A percentile compares a stretch with the other conserved stretches of the same genome.
Evolutionary conservation across 2,329 filamentous ascomycete species (phyloP).

Genomic region (Xylariaceae sp.): DNA sequence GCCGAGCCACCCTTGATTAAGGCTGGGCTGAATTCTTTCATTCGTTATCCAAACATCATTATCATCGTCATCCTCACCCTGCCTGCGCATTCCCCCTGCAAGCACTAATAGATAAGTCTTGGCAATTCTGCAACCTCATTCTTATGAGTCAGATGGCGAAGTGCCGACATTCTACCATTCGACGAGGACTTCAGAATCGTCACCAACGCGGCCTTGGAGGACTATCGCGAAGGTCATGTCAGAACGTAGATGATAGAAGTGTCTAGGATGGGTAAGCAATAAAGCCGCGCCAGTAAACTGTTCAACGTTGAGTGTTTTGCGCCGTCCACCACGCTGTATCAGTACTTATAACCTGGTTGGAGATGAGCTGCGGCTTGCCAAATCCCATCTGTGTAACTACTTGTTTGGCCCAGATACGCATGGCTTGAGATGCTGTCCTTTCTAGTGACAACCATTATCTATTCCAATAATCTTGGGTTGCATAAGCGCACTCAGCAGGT

Average conservation of each 20-base stretch:
- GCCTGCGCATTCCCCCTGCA: slow-evolving; percentile 5
- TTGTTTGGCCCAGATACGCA: too few species aligned
- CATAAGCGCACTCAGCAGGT: background rate
- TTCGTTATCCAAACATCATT: slow-evolving; percentile 3
- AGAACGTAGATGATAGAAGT: too few species aligned
- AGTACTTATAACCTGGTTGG: background rate
- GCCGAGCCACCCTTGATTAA: slow-evolving; percentile 6
- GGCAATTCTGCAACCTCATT: slow-evolving; percentile 8
- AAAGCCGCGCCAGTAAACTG: background rate
- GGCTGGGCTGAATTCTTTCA: slow-evolving; percentile 17
- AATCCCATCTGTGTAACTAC: too few species aligned
- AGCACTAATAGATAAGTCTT: slow-evolving; percentile 1
- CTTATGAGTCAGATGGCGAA: slow-evolving; percentile 7
- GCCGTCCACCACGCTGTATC: slow-evolving; percentile 9
- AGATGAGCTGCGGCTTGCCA: background rate
- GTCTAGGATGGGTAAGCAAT: background rate
- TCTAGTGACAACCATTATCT: too few species aligned
- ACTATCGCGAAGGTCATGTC: background rate
- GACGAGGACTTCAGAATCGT: background rate
- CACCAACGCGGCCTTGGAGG: background rate
- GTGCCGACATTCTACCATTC: background rate
- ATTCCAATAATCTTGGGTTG: too few species aligned
- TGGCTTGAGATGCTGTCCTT: too few species aligned
- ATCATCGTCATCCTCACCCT: slow-evolving; percentile 18
- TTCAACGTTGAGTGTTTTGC: background rate